Conservation (phyloP, 345 rosid species). For the Moricandia moricandioides region DNA sequence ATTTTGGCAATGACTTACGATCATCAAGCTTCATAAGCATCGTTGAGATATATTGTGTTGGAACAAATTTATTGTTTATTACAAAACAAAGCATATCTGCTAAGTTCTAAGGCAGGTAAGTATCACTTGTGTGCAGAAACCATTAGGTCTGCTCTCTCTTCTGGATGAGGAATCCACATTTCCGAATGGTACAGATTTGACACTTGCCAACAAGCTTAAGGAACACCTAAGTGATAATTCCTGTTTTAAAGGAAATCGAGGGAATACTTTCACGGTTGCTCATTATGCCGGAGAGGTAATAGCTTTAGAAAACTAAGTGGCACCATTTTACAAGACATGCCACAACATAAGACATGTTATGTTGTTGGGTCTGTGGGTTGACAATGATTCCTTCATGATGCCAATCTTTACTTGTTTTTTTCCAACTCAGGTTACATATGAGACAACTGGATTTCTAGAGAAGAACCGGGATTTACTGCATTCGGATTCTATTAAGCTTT, state of each 20-base stretch:
- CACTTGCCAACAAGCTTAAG: slow-evolving; percentile 92
- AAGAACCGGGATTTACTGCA: slow-evolving; percentile 92
- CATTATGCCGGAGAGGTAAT: slow-evolving; percentile 98
- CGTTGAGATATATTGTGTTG: background rate
- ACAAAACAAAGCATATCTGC: background rate
- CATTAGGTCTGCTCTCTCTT: slow-evolving; percentile 83
- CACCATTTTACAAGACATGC: slow-evolving; percentile 16
- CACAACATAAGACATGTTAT: background rate
- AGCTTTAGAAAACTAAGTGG: slow-evolving; percentile 7
- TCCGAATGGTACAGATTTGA: slow-evolving; percentile 92
- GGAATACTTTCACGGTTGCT: slow-evolving; percentile 63
- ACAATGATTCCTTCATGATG: slow-evolving; percentile 25
- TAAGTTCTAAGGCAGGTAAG: slow-evolving; percentile 10
- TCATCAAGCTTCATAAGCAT: slow-evolving; percentile 20
- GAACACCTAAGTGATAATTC: slow-evolving; percentile 68
- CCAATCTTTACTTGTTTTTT: slow-evolving; percentile 28
- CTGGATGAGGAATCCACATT: slow-evolving; percentile 94
- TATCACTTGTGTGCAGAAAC: slow-evolving; percentile 62
- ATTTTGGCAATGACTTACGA: background rate
- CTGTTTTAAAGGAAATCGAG: slow-evolving; percentile 80
- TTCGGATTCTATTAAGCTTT: slow-evolving; percentile 84
- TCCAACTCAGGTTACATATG: slow-evolving; percentile 71
- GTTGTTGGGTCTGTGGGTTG: slow-evolving; percentile 6
- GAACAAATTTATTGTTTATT: background rate
- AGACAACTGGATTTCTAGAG: slow-evolving; percentile 91